Evolutionary conservation across 768 basidiomycete genomes (phyloP), one percentile per base, ranked within the genome.

Genomic region (Fomitopsis serialis): DNA sequence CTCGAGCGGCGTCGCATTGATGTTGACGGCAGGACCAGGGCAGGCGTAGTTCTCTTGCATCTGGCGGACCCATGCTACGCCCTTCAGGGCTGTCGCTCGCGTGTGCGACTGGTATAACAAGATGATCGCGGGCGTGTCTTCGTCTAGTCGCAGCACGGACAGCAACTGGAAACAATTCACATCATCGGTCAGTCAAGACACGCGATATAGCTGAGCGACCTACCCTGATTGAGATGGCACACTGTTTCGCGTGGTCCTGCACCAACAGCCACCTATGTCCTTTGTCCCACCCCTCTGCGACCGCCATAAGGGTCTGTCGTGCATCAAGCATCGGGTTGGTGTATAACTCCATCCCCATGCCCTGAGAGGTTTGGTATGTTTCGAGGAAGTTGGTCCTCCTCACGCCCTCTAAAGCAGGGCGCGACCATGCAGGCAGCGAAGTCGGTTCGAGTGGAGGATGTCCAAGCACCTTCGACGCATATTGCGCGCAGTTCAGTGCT

Each of bases 1-100:
- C 54, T 74, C 73, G 22, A 71, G 55, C 15, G 61, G 58, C 0
- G 60, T 50, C 9, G 61, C 61, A 3, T 37, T 47, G 52, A 60
- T 53, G 15, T 45, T 42, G 11, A n/a, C 15, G 17, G 6, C 29
- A 6, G 6, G 6, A 5, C 11, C 29, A 32, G 29, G 29, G 6
- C 29, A 32, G 29, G 6, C 29, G 11, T 13, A 24, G 3, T n/a
- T 22, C n/a, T 45, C 45, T 17, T 29, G 21, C 15, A 36, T 52
- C 13, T 34, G 22, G 13, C 53, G 51, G 15, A 27, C 10, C 58
- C 58, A 55, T 1, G 23, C 42, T 2, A 42, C 24, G 6, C 52
- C 58, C 2, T 45, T 44, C 29, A 19, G 5, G 7, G 52, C 46
- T 22, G 49, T 50, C 1, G 19, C 46, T 0, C 37, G 27, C 3